Percentiles rank a stretch among this genome's conserved stretches.
Evolutionary conservation across 1,284 basidiomycete species (phyloP).

Genomic region (Chalciporus sp.): DNA sequence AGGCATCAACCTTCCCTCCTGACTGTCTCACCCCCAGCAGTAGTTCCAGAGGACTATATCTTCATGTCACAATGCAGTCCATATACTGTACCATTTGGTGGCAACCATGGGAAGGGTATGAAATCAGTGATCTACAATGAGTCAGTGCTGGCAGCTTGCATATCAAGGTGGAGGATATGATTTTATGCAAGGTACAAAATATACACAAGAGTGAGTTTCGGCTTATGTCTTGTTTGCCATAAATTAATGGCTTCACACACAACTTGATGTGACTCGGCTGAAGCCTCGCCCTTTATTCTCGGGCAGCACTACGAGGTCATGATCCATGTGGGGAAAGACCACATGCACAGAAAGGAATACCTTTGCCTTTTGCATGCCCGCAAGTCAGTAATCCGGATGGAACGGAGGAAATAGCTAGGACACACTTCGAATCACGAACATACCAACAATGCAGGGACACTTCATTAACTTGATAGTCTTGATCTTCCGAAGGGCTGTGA

Average conservation of each 20-base stretch:
- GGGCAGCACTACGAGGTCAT: constrained; percentile 93
- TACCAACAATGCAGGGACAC: constrained; percentile 88
- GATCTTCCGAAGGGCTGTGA: constrained; percentile 98
- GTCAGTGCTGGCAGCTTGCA: constrained; percentile 95
- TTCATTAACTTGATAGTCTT: constrained; percentile 91
- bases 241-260: constrained; percentile 87
- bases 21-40: constrained; percentile 89
- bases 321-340: constrained; percentile 99
- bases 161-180: constrained; percentile 94
- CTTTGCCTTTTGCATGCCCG: constrained; percentile 46
- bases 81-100: constrained; percentile 68
- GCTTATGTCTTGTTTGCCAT: no score
- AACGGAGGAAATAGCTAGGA: constrained; percentile 14
- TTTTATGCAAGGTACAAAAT: constrained; percentile 62
- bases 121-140: constrained; percentile 93
- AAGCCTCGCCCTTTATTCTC: constrained; percentile 86
- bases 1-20: constrained; percentile 94
- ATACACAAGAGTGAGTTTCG: no score
- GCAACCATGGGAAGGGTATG: constrained; percentile 48
- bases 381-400: constrained; percentile 3
- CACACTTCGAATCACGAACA: constrained; percentile 82
- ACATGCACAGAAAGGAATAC: constrained; percentile 89
- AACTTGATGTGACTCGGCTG: constrained; percentile 89
- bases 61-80: constrained; percentile 97
- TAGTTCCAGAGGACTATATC: constrained; percentile 97